Evolutionary conservation across 2,329 filamentous ascomycete genomes (phyloP), one percentile per base, ranked within the genome.

Genomic region (Aspergillus ruber): DNA sequence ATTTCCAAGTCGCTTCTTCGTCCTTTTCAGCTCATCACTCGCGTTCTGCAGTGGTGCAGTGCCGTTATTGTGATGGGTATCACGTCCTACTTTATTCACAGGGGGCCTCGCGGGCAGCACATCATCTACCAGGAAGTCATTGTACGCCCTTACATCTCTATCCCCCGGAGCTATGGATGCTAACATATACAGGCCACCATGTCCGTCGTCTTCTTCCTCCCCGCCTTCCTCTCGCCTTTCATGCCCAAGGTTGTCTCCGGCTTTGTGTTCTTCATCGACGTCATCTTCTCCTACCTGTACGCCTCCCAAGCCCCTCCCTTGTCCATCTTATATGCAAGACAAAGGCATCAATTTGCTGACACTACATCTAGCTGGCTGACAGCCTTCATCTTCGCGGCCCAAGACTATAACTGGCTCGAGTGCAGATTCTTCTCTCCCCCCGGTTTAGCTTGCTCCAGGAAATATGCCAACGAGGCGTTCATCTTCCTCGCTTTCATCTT

Each of bases 221-320:
- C 70, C 3, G 68, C 63, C 17, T 66, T 75, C 50, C 48, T 68
- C 43, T 74, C 62, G 20, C 71, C 65, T 0, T 71, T 74, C 60
- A 48, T 70, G 49, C 63, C 63, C 8, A 57, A 47, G 3, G 51
- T 64, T 18, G 60, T 70, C 9, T 63, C 62, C 59, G 67, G 63
- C 48, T 61, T 68, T 42, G 64, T 70, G 3, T 62, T 71, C 18
- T 50, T 53, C 1, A 67, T 73, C 43, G 72, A 74, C 54, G 56
- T 73, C 8, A 51, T 73, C 50, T 74, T 74, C 61, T 73, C 69
- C 6, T 74, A 74, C 49, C 66, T 75, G 66, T 72, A 61, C 18
- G 63, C 52, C 3, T 40, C 15, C n/a, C n/a, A 21, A 4, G 5
- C 6, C 20, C 17, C n/a, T n/a, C 2, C n/a, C 17, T 9, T 21